Evolutionary conservation across 1,139 yeast genomes (phyloP).

Genomic region (Yamadazyma taylorii): DNA sequence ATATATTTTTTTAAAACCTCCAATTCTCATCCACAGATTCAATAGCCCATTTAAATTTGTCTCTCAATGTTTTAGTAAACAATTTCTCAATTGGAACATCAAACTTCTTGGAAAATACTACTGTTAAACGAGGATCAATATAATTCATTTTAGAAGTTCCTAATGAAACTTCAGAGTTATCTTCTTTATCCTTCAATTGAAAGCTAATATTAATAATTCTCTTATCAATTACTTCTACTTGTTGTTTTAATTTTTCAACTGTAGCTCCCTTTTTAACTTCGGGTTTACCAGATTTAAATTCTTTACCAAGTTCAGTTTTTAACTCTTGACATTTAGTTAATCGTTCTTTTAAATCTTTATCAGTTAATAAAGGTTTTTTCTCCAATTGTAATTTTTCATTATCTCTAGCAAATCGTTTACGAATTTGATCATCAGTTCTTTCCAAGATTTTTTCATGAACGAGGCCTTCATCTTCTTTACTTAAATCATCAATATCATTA

Average conservation of each 20-base stretch:
- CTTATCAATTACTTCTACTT: constrained; percentile 69
- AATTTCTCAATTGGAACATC: constrained; percentile 90
- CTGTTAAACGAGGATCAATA: constrained; percentile 92
- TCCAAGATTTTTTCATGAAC: constrained; percentile 58
- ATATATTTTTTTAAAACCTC: constrained; percentile 53
- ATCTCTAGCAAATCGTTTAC: constrained; percentile 70
- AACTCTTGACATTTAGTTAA: constrained; percentile 58
- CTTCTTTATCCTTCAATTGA: constrained; percentile 88
- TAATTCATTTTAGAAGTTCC: constrained; percentile 94
- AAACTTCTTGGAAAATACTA: constrained; percentile 82
- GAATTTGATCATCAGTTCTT: constrained; percentile 62
- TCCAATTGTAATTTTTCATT: constrained; percentile 69
- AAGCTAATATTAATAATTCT: constrained; percentile 68
- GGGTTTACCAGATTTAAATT: constrained; percentile 61
- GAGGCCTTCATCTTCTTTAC: constrained; percentile 59
- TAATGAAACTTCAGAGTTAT: constrained; percentile 88
- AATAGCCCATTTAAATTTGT: constrained; percentile 94
- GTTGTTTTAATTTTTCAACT: constrained; percentile 72
- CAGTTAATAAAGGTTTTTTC: constrained; percentile 51
- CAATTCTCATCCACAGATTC: constrained; percentile 87
- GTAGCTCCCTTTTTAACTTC: constrained; percentile 54
- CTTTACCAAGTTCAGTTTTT: constrained; percentile 54
- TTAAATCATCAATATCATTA: constrained; percentile 67
- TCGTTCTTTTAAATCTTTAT: constrained; percentile 56
- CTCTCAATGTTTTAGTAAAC: constrained; percentile 86